These are phyloP conservation scores for Anthoceros angustus DNA, from an alignment of 225 moss, liverwort and hornwort species.

Conservation along the genomic window DNA sequence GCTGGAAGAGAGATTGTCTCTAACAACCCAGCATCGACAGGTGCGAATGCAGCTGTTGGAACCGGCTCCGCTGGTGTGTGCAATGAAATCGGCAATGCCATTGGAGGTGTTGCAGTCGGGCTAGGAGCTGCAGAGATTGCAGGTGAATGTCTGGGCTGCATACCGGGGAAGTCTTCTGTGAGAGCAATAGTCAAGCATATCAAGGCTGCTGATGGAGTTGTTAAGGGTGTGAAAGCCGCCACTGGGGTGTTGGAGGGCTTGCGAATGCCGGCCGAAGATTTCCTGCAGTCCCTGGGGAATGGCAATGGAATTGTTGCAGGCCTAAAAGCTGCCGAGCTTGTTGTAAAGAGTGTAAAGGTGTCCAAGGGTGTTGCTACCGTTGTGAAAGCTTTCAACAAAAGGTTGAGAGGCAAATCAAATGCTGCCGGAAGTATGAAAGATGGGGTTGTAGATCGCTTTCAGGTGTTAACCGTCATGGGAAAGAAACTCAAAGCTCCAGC, in stretches of 20 bases:
- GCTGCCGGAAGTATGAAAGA: conserved; percentile 16
- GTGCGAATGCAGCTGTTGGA: neutral
- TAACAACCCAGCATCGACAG: neutral
- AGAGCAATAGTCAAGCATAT: conserved; percentile 46
- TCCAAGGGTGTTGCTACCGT: conserved; percentile 66
- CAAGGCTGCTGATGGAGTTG: conserved; percentile 58
- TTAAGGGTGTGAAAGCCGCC: conserved; percentile 62
- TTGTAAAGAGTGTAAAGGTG: conserved; percentile 63
- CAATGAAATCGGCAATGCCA: neutral
- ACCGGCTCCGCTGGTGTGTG: neutral
- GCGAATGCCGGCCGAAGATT: conserved; percentile 37
- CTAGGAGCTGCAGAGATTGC: neutral
- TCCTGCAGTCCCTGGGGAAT: conserved; percentile 41
- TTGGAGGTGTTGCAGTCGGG: neutral
- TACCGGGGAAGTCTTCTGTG: conserved; percentile 12
- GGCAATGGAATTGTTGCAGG: conserved; percentile 55
- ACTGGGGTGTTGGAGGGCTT: conserved; percentile 41
- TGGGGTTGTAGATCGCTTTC: conserved; percentile 16
- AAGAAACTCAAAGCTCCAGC: conserved; percentile 74
- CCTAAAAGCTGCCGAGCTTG: conserved; percentile 47
- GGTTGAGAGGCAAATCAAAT: conserved; percentile 22
- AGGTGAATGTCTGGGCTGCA: neutral
- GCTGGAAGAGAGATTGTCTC: neutral
- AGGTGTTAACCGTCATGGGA: conserved; percentile 27
- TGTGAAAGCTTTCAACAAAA: conserved; percentile 32